Base-by-base conservation (phyloP, 2,329 filamentous ascomycete genomes). In the Coleophoma crateriformis region DNA sequence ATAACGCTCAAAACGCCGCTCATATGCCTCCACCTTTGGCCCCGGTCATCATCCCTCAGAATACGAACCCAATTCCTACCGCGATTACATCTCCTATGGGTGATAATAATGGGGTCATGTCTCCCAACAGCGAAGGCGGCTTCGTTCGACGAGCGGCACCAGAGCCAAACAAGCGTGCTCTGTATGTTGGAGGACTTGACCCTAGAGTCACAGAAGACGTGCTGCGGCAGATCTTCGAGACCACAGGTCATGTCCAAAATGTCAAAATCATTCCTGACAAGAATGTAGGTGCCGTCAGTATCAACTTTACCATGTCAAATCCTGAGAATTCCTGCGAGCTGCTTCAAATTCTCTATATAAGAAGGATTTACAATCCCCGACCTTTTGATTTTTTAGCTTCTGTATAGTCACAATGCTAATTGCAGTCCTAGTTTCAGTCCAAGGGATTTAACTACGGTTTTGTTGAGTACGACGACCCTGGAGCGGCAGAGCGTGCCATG, bases 241-340 rank as follows among this genome's bases (percentile, higher is more conserved):
- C 94, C 7, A 96, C 91, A 52, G 94, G 94, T 50, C 94, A 99
- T 72, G 94, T 99, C 57, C 87, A 96, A 73, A 96, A 90, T 66
- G 94, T 99, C 67, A 99, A 99, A 79, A 96, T 99, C 66, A 99
- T 99, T 68, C 94, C 94, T 47, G 94, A 99, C 78, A 99, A 99
- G 80, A 99, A 96, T 72, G 91, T 96, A 75, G 81, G 90, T 83
- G 64, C 66, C 54, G 65, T 68, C 61, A 65, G 66, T 67, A 64
- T 64, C 55, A 62, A 58, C 43, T 58, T 58, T 64, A 50, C 50
- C 50, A 14, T 56, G 47, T 61, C 54, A 54, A 52, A 55, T 54
- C 48, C 46, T 47, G 53, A 53, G 55, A 58, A 51, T 51, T 56
- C 45, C 48, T 35, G 41, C 43, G 33, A 47, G 44, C 45, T 54